A percentile compares a stretch with the other conserved stretches of the same genome.
Evolutionary conservation across 306 rosid species (phyloP).

Genomic region (Mucuna pruriens): DNA sequence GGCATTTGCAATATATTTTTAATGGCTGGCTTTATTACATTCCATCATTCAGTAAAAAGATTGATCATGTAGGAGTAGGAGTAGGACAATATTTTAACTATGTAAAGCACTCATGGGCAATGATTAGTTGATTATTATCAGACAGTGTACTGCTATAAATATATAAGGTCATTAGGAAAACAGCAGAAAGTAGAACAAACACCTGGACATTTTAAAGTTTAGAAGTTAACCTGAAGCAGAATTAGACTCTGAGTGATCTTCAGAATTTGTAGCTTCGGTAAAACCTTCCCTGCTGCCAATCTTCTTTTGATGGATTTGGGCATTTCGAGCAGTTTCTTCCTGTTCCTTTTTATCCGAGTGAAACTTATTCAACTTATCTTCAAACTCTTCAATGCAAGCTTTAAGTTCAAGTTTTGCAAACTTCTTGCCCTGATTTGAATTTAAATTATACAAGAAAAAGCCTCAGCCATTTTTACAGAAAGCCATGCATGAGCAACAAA

Average conservation of each 20-base stretch:
- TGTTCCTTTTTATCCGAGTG: slow-evolving; percentile 88
- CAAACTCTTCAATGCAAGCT: slow-evolving; percentile 86
- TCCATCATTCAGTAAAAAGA: neutral
- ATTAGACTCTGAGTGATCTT: slow-evolving; percentile 57
- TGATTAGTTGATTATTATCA: neutral
- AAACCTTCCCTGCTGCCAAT: slow-evolving; percentile 51
- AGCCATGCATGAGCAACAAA: slow-evolving; percentile 31
- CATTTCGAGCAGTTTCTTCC: slow-evolving; percentile 80
- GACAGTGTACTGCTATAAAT: neutral
- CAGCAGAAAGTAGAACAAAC: neutral
- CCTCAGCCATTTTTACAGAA: neutral
- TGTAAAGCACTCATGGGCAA: slow-evolving; percentile 3
- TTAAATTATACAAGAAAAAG: slow-evolving; percentile 14
- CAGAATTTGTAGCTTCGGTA: slow-evolving; percentile 41
- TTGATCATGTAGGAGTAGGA: neutral
- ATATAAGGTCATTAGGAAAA: slow-evolving; percentile 25
- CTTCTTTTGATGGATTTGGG: slow-evolving; percentile 75
- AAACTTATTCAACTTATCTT: slow-evolving; percentile 83
- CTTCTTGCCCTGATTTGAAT: slow-evolving; percentile 73
- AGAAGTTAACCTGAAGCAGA: slow-evolving; percentile 59
- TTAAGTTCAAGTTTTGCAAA: slow-evolving; percentile 91
- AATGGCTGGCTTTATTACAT: slow-evolving; percentile 13
- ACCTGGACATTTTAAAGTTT: slow-evolving; percentile 1
- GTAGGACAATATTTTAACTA: neutral
- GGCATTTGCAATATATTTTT: slow-evolving; percentile 22